A percentile compares a stretch with the other conserved stretches of the same genome.
phyloP scores from a whole-genome alignment of 2,329 filamentous ascomycete genomes.

The Chalaropsis thielavioides region DNA sequence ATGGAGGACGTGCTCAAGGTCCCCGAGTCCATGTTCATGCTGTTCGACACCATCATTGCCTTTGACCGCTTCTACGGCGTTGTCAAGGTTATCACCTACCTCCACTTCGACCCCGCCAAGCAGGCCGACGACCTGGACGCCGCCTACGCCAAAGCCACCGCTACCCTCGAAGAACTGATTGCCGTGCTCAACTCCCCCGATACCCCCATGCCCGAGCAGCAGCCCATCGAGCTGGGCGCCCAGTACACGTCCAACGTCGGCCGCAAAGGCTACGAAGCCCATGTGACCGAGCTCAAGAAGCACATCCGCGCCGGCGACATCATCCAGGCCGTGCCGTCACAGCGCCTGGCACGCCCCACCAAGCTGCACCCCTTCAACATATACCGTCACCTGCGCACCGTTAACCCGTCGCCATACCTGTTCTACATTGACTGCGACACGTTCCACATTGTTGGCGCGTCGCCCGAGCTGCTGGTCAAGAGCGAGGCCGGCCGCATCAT shows the following conservation, averaged over 20 bases:
- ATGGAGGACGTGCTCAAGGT: conserved; percentile 80
- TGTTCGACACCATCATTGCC: conserved; percentile 86
- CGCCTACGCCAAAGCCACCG: conserved; percentile 51
- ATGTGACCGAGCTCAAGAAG: conserved; percentile 73
- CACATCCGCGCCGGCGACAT: conserved; percentile 89
- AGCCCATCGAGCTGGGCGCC: conserved; percentile 54
- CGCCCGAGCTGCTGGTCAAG: conserved; percentile 88
- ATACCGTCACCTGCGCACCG: conserved; percentile 87
- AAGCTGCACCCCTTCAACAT: conserved; percentile 94
- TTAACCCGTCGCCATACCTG: conserved; percentile 93
- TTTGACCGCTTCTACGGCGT: conserved; percentile 91
- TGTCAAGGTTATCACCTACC: conserved; percentile 85
- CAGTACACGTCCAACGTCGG: conserved; percentile 90
- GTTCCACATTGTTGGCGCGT: conserved; percentile 92
- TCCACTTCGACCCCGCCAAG: conserved; percentile 49
- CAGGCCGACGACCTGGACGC: conserved; percentile 38
- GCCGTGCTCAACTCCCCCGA: conserved; percentile 58
- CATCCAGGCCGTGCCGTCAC: conserved; percentile 92
- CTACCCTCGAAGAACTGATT: conserved; percentile 51
- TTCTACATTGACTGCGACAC: conserved; percentile 88
- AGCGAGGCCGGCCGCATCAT: conserved; percentile 75
- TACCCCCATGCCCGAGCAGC: conserved; percentile 63
- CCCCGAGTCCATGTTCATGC: conserved; percentile 91
- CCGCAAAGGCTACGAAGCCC: conserved; percentile 72
- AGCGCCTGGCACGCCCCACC: conserved; percentile 80